Base-by-base conservation (phyloP, 140 eudicot genomes). In the Anethum foeniculum region DNA sequence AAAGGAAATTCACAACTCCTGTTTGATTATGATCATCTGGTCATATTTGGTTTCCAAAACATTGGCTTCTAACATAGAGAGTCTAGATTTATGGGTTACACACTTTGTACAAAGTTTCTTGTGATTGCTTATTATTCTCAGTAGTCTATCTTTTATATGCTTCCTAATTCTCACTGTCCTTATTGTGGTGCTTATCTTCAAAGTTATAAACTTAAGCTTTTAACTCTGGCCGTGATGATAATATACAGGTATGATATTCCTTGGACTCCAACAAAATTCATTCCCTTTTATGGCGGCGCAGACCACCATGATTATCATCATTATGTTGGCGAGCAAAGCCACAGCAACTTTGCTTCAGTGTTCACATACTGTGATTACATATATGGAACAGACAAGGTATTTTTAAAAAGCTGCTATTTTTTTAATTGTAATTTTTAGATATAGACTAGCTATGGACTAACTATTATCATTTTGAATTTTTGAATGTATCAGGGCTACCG, bases 251-350 rank as follows among this genome's bases (percentile, higher is more conserved):
- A 93, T 46, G 97, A 93, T 47, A 78, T 93, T n/a, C 97, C 97
- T 2, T 93, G 97, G 97, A 85, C 86, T 65, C 86, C 85, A 36
- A 89, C 93, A 49, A 89, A 89, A 83, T 85, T 78, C n/a, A 93
- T 93, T 47, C 97, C 97, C 1, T 91, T 93, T 79, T 91, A 88
- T 65, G 96, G 91, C 52, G 97, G 97, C 25, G 89, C 94, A 19
- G 96, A 90, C 58, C 88, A 89, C 88, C 97, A 93, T 85, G 97
- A 93, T 82, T 91, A 93, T 87, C 96, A 93, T 80, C 97, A 91
- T 85, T 93, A 86, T 46, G 97, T 93, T 77, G 97, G 97, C 36
- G 96, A 91, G 46, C 89, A 83, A 83, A 93, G 97, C 86, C 97
- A 93, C 78, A 91, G 97, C 82, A 89, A 93, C 82, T 93, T 93